Evolutionary conservation across 441 rosid genomes (phyloP).

Genomic region (Kokia cookei): DNA sequence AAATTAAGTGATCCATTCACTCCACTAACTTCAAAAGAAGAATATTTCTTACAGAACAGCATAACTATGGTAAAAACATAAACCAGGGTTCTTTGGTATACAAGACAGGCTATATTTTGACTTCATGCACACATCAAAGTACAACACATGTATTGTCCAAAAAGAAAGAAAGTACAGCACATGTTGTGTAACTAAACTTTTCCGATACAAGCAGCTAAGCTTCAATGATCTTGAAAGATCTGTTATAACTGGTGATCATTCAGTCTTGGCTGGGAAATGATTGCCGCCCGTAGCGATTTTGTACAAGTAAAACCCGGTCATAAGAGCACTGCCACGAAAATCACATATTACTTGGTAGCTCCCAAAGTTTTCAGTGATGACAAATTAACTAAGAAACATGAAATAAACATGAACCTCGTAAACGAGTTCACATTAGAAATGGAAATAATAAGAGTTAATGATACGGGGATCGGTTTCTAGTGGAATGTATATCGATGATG

Average conservation of each 20-base stretch:
- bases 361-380: neutral
- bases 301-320: constrained; percentile 78
- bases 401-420: neutral
- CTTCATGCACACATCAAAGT: neutral
- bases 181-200: neutral
- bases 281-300: constrained; percentile 86
- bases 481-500: neutral
- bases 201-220: constrained; percentile 7
- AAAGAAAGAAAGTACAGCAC: no score
- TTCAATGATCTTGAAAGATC: constrained; percentile 4
- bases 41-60: neutral
- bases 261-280: constrained; percentile 66
- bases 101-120: neutral
- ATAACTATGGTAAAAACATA: neutral
- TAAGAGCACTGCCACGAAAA: constrained; percentile 66
- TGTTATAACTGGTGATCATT: constrained; percentile 29
- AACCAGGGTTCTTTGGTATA: neutral
- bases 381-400: neutral
- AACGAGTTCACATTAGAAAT: neutral
- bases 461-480: neutral
- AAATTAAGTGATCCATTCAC: neutral
- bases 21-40: neutral
- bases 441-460: neutral
- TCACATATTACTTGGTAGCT: constrained; percentile 2
- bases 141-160: neutral